Conservation (phyloP, 257 asterid genomes). For the Lycium ferocissimum region DNA sequence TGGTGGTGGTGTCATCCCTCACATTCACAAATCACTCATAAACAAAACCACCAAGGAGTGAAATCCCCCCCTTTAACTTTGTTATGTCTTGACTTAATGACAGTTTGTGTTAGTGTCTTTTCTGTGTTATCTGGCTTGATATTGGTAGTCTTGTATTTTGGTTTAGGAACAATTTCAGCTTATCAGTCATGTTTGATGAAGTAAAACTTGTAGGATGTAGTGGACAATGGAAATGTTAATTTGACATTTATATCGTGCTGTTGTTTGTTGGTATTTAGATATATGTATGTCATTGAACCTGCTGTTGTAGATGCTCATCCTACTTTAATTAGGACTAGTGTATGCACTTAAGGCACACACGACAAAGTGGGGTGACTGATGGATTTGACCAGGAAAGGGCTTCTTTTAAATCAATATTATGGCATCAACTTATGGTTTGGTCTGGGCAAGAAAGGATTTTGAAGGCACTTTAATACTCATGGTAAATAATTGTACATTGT, state of each 20-base stretch:
- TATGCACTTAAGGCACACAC: too few relatives aligned
- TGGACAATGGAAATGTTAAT: slow-evolving; percentile 14
- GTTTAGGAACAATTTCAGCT: slow-evolving; percentile 8
- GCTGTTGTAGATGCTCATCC: too few relatives aligned
- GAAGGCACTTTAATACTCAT: too few relatives aligned
- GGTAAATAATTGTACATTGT: too few relatives aligned
- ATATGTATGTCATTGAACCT: neutral
- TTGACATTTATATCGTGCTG: neutral
- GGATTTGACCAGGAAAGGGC: too few relatives aligned
- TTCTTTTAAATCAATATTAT: too few relatives aligned
- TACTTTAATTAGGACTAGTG: too few relatives aligned
- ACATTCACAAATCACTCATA: slow-evolving; percentile 98
- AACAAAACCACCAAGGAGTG: slow-evolving; percentile 96
- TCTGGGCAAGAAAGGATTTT: too few relatives aligned
- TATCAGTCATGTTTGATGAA: slow-evolving; percentile 22
- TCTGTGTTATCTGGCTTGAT: slow-evolving; percentile 12
- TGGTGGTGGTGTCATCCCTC: slow-evolving; percentile 98
- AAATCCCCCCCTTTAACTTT: slow-evolving; percentile 26
- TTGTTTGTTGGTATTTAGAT: neutral
- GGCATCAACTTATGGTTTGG: too few relatives aligned
- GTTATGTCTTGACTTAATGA: slow-evolving; percentile 25
- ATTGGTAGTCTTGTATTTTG: slow-evolving; percentile 12
- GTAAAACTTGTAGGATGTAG: slow-evolving; percentile 18
- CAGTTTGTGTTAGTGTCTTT: neutral
- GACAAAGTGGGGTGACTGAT: too few relatives aligned